A percentile compares a stretch with the other conserved stretches of the same genome.
phyloP scores from a whole-genome alignment of 78 protist species.

The Dictyostelium discoideum region DNA sequence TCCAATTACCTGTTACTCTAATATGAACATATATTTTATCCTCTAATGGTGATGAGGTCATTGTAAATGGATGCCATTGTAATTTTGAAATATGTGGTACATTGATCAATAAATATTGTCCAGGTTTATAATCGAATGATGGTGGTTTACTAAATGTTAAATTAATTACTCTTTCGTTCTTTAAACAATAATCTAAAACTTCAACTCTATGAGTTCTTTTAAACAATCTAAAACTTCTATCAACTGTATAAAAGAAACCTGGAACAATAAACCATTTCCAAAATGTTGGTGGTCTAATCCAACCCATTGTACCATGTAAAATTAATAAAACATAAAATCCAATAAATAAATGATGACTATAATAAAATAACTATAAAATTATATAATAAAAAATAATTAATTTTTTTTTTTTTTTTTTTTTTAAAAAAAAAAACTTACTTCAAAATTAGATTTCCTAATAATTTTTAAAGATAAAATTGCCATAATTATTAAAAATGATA shows the following conservation, averaged over 20 bases:
- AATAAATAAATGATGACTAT: slow-evolving; percentile 93
- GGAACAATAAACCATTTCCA: slow-evolving; percentile 93
- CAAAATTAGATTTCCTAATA: slow-evolving; percentile 85
- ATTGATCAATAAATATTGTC: slow-evolving; percentile 92
- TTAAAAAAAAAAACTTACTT: background rate
- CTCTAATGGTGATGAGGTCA: slow-evolving; percentile 93
- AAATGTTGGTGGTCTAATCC: slow-evolving; percentile 52
- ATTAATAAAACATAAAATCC: slow-evolving; percentile 83
- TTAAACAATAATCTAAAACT: slow-evolving; percentile 28
- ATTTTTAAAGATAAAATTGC: slow-evolving; percentile 76
- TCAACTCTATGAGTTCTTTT: slow-evolving; percentile 46
- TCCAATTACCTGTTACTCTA: slow-evolving; percentile 88
- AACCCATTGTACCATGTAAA: slow-evolving; percentile 85
- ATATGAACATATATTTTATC: slow-evolving; percentile 86
- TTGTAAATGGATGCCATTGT: slow-evolving; percentile 97
- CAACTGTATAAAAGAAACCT: slow-evolving; percentile 82
- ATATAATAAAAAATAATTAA: no score
- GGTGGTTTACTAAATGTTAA: slow-evolving; percentile 71
- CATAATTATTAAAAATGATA: slow-evolving; percentile 88
- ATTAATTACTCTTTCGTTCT: slow-evolving; percentile 82
- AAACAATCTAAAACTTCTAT: slow-evolving; percentile 83
- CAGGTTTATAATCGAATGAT: slow-evolving; percentile 86
- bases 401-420: no score
- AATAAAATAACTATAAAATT: slow-evolving; percentile 86
- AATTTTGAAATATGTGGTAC: slow-evolving; percentile 84